Evolutionary conservation across 208 protist species (phyloP), one percentile per base, ranked within the genome.

Genomic region (Acanthamoeba culbertsoni): DNA sequence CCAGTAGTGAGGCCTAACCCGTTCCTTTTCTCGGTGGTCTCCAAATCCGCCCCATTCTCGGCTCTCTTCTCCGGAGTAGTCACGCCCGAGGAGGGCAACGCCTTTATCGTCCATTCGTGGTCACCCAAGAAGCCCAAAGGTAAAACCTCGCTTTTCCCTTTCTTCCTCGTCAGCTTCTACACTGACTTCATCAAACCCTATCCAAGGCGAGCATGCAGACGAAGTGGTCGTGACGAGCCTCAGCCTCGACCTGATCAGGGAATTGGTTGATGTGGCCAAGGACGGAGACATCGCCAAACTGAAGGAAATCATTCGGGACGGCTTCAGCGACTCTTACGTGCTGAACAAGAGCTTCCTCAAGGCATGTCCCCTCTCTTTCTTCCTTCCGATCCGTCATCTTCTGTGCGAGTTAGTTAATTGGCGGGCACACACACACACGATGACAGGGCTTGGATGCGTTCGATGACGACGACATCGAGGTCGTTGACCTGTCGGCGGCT

Each of bases 301-400:
- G 51, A 90, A 90, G 55, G 55, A 68, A 40, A 68, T 90, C 82
- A 45, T 90, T 35, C 14, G 33, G 20, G 82, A 90, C 35, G 82
- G 82, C 6, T 90, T 90, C 40, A 68, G 82, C 33, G 82, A 90
- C 82, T 68, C 82, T n/a, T 68, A 90, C 31, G 82, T 90, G 3
- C 82, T 90, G 37, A 90, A 90, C 35, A 40, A 68, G n/a, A 90
- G 82, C 53, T 90, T 90, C 82, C 28, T 62, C 33, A 90, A 90
- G 82, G 82, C 46, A 62, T 28, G 0, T 26, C 12, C 0, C n/a
- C 23, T 18, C 31, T 12, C 62, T 40, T 42, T 18, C 10, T 16
- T 4, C 28, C 7, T 65, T 18, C 48, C 48, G 48, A 55, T 55
- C 48, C 48, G 8, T 55, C 48, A 8, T 18, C 18, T 18, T 18